Conservation (phyloP, 306 rosid genomes). For the Begonia loranthoides region DNA sequence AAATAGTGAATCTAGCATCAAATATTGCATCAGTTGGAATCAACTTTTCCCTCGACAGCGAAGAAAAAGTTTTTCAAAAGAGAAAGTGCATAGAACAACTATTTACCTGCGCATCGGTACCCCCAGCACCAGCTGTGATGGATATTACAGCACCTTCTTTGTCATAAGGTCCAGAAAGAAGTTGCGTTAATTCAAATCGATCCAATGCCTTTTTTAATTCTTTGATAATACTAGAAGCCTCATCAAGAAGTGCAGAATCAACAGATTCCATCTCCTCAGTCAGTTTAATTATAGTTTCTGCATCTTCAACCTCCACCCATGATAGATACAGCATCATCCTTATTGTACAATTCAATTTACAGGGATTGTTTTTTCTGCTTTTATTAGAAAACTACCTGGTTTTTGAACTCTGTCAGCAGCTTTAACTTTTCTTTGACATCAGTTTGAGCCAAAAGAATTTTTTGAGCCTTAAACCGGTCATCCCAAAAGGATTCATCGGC, state of each 20-base stretch:
- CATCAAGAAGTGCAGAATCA: slow-evolving; percentile 70
- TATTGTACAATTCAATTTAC: not conserved
- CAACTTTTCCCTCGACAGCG: not conserved
- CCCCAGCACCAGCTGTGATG: slow-evolving; percentile 95
- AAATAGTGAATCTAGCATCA: not conserved
- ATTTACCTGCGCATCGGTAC: slow-evolving; percentile 98
- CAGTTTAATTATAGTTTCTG: slow-evolving; percentile 74
- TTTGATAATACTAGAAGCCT: slow-evolving; percentile 67
- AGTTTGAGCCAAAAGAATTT: slow-evolving; percentile 50
- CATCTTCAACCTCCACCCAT: slow-evolving; percentile 75
- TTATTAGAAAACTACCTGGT: slow-evolving; percentile 36
- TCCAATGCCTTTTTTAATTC: slow-evolving; percentile 73
- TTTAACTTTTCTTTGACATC: slow-evolving; percentile 78
- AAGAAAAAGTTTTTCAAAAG: not conserved
- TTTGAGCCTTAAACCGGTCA: slow-evolving; percentile 66
- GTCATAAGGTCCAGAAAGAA: slow-evolving; percentile 91
- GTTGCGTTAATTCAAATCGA: slow-evolving; percentile 79
- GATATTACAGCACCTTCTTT: slow-evolving; percentile 82
- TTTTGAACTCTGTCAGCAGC: slow-evolving; percentile 54
- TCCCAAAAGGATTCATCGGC: slow-evolving; percentile 71
- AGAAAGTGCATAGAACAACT: not conserved
- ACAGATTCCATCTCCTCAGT: slow-evolving; percentile 82
- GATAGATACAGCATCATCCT: slow-evolving; percentile 5
- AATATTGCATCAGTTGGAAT: not conserved
- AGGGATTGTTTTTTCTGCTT: too few species aligned